Percentiles rank a stretch among this genome's conserved stretches.
phyloP scores from a whole-genome alignment of 2,329 filamentous ascomycete species.

The Eutypa lata region DNA sequence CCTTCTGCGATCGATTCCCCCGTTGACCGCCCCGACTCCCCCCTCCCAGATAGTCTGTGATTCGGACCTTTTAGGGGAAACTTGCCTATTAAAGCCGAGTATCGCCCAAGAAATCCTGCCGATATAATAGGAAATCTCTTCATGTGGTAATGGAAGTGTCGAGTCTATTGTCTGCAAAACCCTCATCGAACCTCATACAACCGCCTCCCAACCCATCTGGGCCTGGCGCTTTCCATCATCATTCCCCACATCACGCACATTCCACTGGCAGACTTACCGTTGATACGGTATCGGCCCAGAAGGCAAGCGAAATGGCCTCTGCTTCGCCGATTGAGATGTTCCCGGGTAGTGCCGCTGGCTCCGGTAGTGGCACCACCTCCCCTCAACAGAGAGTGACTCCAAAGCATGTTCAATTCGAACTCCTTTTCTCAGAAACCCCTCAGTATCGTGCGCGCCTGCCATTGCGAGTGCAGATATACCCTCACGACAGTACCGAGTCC shows the following conservation, averaged over 20 bases:
- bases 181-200: constrained; percentile 16
- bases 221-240: constrained; percentile 26
- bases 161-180: constrained; percentile 23
- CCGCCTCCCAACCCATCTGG: constrained; percentile 15
- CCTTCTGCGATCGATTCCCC: constrained; percentile 21
- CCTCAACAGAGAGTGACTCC: constrained; percentile 48
- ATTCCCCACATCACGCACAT: constrained; percentile 14
- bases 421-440: constrained; percentile 65
- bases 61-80: constrained; percentile 3
- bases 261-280: constrained; percentile 17
- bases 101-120: constrained; percentile 7
- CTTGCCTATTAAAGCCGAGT: constrained; percentile 7
- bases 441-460: constrained; percentile 72
- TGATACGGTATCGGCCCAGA: constrained; percentile 22
- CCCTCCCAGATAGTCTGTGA: constrained; percentile 7
- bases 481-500: constrained; percentile 93
- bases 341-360: constrained; percentile 32
- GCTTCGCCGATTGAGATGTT: constrained; percentile 40
- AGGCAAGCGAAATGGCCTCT: constrained; percentile 40
- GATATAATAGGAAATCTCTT: constrained; percentile 6
- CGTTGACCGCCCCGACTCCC: constrained; percentile 15
- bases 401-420: constrained; percentile 78
- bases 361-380: constrained; percentile 42
- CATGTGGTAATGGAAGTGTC: constrained; percentile 29
- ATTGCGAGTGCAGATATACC: constrained; percentile 88